Evolutionary conservation across 1,284 basidiomycete genomes (phyloP).

Genomic region (Boletus smithii): DNA sequence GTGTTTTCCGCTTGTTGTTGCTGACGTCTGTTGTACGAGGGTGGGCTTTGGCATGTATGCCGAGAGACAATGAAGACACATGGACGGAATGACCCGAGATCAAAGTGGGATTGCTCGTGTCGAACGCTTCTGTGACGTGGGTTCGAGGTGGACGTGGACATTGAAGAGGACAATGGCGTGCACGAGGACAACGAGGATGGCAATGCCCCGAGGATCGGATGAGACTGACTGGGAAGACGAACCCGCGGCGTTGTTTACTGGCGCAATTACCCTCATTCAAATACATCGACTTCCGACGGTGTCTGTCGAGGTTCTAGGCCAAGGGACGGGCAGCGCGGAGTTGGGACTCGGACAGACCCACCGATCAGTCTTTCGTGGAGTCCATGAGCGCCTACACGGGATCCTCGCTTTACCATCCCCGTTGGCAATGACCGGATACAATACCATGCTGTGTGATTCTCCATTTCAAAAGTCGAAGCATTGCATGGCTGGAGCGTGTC

Average conservation of each 20-base stretch:
- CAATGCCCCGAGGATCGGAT: slow-evolving; percentile 5
- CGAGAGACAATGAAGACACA: slow-evolving; percentile 9
- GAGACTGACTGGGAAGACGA: background rate
- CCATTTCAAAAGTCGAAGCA: background rate
- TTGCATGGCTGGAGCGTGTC: background rate
- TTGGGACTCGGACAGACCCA: no score
- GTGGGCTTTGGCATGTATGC: background rate
- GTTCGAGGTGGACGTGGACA: background rate
- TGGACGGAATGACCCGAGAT: background rate
- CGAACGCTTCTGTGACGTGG: background rate
- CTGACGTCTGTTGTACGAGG: no score
- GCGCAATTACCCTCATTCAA: no score
- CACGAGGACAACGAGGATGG: background rate
- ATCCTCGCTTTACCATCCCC: background rate
- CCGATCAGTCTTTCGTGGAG: no score
- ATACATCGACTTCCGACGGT: background rate
- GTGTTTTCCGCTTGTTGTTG: background rate
- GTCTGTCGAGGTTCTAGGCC: background rate
- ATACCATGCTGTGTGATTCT: slow-evolving; percentile 6
- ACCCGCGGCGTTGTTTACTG: background rate
- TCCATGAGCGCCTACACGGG: background rate
- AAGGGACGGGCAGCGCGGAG: background rate
- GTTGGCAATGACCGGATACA: background rate
- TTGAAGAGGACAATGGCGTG: background rate
- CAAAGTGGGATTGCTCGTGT: no score